Conservation (phyloP, 108 stramenopile species). For the Fistulifera pelliculosa region DNA sequence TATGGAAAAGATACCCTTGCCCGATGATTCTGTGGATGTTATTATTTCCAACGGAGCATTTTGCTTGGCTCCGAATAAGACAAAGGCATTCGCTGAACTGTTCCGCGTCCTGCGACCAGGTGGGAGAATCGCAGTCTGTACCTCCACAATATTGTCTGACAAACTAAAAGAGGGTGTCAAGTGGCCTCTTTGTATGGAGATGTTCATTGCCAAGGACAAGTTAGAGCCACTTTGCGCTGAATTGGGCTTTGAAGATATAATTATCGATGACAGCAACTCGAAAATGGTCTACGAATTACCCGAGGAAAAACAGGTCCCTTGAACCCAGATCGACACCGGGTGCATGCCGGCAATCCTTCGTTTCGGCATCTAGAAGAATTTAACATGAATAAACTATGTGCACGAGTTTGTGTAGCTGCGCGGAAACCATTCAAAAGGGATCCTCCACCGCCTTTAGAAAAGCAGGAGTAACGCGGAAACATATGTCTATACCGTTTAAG, state of each 20-base stretch:
- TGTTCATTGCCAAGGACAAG: slow-evolving; percentile 51
- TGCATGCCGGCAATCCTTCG: slow-evolving; percentile 44
- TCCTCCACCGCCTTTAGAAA: not conserved
- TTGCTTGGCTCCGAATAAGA: slow-evolving; percentile 81
- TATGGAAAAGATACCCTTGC: slow-evolving; percentile 77
- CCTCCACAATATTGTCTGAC: slow-evolving; percentile 39
- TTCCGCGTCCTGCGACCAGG: slow-evolving; percentile 77
- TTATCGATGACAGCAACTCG: slow-evolving; percentile 47
- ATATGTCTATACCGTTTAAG: too few relatives aligned
- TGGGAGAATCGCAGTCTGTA: slow-evolving; percentile 71
- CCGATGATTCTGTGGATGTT: slow-evolving; percentile 66
- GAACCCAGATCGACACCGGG: slow-evolving; percentile 29
- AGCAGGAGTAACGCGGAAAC: too few relatives aligned
- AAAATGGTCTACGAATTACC: slow-evolving; percentile 52
- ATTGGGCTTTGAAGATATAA: slow-evolving; percentile 51
- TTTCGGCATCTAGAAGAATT: slow-evolving; percentile 49
- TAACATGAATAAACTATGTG: slow-evolving; percentile 69
- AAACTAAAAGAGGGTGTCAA: slow-evolving; percentile 41
- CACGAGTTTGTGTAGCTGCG: slow-evolving; percentile 57
- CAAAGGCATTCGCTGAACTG: slow-evolving; percentile 60
- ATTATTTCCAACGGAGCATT: slow-evolving; percentile 88
- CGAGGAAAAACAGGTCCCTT: slow-evolving; percentile 27
- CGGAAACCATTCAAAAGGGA: slow-evolving; percentile 25
- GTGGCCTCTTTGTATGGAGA: slow-evolving; percentile 73
- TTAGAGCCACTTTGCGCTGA: slow-evolving; percentile 51